A percentile compares a stretch with the other conserved stretches of the same genome.
Evolutionary conservation across 148 eudicot genomes (phyloP).

Genomic region (Salicornia ramosissima): DNA sequence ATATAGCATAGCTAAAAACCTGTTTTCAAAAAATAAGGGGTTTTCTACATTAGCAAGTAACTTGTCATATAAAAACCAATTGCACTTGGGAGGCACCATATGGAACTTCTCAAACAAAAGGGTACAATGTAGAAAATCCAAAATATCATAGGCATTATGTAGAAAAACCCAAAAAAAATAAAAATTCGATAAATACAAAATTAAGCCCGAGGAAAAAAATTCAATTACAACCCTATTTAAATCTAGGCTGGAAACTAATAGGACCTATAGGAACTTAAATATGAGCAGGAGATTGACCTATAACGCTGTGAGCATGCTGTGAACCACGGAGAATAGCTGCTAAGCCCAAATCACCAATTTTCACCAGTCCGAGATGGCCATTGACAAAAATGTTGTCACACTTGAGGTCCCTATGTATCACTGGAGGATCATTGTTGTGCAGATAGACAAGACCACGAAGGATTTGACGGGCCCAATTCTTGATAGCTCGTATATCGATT

Average conservation of each 20-base stretch:
- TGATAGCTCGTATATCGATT: slow-evolving; percentile 59
- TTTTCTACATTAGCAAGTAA: too few relatives aligned
- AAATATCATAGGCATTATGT: too few relatives aligned
- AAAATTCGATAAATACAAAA: too few relatives aligned
- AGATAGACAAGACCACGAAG: slow-evolving; percentile 68
- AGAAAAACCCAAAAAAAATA: too few relatives aligned
- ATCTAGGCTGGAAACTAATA: too few relatives aligned
- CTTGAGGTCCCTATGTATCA: slow-evolving; percentile 84
- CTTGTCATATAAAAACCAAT: too few relatives aligned
- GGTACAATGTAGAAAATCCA: too few relatives aligned
- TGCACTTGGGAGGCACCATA: too few relatives aligned
- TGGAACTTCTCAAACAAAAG: too few relatives aligned
- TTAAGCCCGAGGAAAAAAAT: too few relatives aligned
- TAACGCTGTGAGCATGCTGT: slow-evolving; percentile 70
- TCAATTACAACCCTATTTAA: background rate
- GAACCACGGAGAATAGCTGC: slow-evolving; percentile 74
- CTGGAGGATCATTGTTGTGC: slow-evolving; percentile 78
- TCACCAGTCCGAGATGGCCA: slow-evolving; percentile 90
- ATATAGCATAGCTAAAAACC: too few relatives aligned
- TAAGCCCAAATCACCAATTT: slow-evolving; percentile 93
- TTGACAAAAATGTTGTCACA: slow-evolving; percentile 92
- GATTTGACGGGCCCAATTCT: slow-evolving; percentile 86
- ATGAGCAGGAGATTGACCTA: slow-evolving; percentile 36
- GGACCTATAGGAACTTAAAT: background rate
- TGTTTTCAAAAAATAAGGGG: too few relatives aligned